These are phyloP conservation scores for Asparagopsis taxiformis DNA, from an alignment of 31 red algal species.

Conservation along the genomic window DNA sequence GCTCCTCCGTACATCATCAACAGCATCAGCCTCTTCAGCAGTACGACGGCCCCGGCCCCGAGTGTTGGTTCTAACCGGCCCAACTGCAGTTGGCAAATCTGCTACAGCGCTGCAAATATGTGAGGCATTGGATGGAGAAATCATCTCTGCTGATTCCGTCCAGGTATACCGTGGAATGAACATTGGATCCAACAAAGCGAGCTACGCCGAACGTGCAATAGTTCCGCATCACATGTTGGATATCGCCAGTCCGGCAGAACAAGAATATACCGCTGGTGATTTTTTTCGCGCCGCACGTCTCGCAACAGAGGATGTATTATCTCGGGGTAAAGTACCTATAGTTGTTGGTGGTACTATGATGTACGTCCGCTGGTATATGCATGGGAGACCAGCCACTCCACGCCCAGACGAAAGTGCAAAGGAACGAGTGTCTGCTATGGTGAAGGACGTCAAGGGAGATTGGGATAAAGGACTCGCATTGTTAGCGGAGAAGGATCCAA, in stretches of 20 bases:
- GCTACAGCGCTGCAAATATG: slow-evolving; percentile 59
- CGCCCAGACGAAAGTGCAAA: slow-evolving; percentile 14
- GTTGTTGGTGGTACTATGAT: slow-evolving; percentile 95
- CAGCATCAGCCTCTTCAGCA: neutral
- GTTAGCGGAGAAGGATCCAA: slow-evolving; percentile 51
- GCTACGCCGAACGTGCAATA: slow-evolving; percentile 20
- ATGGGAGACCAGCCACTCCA: slow-evolving; percentile 70
- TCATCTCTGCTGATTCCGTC: slow-evolving; percentile 95
- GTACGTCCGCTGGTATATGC: slow-evolving; percentile 88
- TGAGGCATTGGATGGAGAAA: slow-evolving; percentile 55
- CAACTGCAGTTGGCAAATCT: slow-evolving; percentile 89
- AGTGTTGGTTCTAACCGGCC: slow-evolving; percentile 79
- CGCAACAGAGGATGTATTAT: slow-evolving; percentile 28
- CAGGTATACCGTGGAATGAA: slow-evolving; percentile 70
- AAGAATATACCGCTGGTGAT: slow-evolving; percentile 64
- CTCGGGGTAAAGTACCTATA: slow-evolving; percentile 61
- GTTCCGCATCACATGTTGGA: slow-evolving; percentile 80
- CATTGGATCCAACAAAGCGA: slow-evolving; percentile 85
- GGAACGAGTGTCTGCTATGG: slow-evolving; percentile 10
- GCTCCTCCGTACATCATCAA: neutral
- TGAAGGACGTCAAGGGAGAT: slow-evolving; percentile 43
- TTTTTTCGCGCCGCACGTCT: slow-evolving; percentile 61
- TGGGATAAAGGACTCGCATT: slow-evolving; percentile 63
- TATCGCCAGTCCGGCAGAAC: slow-evolving; percentile 19
- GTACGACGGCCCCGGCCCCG: slow-evolving; percentile 27